Evolutionary conservation across 495 filamentous ascomycete genomes (phyloP), one percentile per base, ranked within the genome.

Genomic region (Neurospora sublineolata): DNA sequence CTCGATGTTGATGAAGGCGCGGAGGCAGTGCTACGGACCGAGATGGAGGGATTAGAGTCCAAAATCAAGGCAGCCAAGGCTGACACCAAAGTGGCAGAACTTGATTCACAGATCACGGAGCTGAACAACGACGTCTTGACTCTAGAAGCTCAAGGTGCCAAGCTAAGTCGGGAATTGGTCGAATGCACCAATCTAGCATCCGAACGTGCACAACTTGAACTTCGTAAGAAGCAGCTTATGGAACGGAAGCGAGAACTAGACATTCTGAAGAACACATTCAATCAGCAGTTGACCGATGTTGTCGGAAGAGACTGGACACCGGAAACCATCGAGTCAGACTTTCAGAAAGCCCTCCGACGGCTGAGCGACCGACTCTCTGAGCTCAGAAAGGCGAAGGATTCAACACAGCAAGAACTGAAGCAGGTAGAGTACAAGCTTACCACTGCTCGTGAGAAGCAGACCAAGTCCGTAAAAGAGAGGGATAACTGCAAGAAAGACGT

Each of bases 1-100:
- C 88, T 98, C 68, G 86, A 90, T 16, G 84, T 93, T 52, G 94
- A 97, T 74, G 94, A 97, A 81, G 94, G 93, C 14, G 86, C 87
- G 36, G 90, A 92, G 76, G 89, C 90, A 38, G 83, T 90, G 4
- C 84, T 97, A 14, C 89, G 94, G 71, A 87, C 89, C 4, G 89
- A 90, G 46, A 83, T 91, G 42, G 86, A 89, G 69, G 93, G 97
- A 37, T 84, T 90, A 5, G 87, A 89, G 73, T 81, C 85, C 4
- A 85, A 81, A 60, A 85, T 97, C 8, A 82, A 84, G 68, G 84
- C 86, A 71, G 85, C 87, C 3, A 92, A 89, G 74, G 82, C 86
- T 6, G 86, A 91, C 11, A 85, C 87, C 37, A 85, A 87, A 69
- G 78, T 75, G 33, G 86, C 87, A 3, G 85, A 88, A 10, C 92